Evolutionary conservation across 176 grass and related monocot species (phyloP).

Genomic region (Pontederia paniculata): DNA sequence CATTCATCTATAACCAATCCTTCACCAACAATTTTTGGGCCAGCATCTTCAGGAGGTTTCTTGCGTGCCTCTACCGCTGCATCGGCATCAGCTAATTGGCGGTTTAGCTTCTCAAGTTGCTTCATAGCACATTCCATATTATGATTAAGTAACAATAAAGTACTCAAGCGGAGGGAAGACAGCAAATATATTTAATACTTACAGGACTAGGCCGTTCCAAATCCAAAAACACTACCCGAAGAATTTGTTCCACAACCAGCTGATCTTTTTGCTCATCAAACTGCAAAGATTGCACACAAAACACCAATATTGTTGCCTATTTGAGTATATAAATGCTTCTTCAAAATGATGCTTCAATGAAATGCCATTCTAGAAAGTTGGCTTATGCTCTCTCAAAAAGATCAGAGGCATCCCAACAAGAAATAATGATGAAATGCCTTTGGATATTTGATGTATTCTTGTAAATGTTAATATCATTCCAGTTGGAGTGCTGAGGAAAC

Average conservation of each 20-base stretch:
- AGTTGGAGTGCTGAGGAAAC: too few relatives aligned
- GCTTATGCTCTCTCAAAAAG: not conserved
- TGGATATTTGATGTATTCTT: too few relatives aligned
- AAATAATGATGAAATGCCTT: too few relatives aligned
- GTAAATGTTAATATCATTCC: too few relatives aligned
- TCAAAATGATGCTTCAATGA: too few relatives aligned
- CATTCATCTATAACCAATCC: constrained; percentile 96
- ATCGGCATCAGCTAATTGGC: constrained; percentile 86
- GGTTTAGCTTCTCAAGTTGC: constrained; percentile 91
- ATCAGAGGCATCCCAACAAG: too few relatives aligned
- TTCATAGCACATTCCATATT: constrained; percentile 20
- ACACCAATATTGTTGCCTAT: not conserved
- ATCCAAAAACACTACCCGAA: constrained; percentile 87
- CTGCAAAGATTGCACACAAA: constrained; percentile 21
- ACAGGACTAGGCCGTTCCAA: constrained; percentile 54
- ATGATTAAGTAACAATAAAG: constrained; percentile 3
- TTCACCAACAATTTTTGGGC: constrained; percentile 65
- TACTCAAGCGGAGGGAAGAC: not conserved
- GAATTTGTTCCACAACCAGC: constrained; percentile 72
- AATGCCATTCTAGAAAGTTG: not conserved
- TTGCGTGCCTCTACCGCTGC: constrained; percentile 79
- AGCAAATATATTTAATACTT: constrained; percentile 8
- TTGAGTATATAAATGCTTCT: too few relatives aligned
- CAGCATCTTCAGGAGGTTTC: constrained; percentile 74
- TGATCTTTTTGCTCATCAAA: constrained; percentile 96